Percentiles rank a stretch among this genome's conserved stretches.
These are phyloP conservation scores for Cladophialophora exuberans DNA, from an alignment of 2,329 filamentous ascomycete species.

Conservation along the genomic window DNA sequence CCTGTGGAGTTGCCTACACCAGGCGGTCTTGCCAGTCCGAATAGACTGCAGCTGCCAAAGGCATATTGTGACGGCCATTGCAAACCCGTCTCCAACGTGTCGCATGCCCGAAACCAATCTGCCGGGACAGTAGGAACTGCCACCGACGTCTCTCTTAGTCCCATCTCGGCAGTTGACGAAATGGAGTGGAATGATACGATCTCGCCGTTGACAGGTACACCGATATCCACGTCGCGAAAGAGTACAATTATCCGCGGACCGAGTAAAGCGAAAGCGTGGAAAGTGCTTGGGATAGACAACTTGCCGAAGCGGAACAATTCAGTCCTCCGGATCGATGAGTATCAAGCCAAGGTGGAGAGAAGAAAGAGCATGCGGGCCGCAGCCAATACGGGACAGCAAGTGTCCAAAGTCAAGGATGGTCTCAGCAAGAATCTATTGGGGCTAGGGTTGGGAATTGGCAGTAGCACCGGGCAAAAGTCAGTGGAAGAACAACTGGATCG, in stretches of 20 bases:
- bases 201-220: slow-evolving; percentile 7
- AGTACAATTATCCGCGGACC: slow-evolving; percentile 2
- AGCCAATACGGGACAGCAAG: background rate
- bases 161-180: slow-evolving; percentile 21
- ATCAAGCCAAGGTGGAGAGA: slow-evolving; percentile 29
- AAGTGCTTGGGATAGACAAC: slow-evolving; percentile 22
- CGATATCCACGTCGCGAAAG: slow-evolving; percentile 8
- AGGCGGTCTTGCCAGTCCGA: slow-evolving; percentile 8
- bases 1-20: slow-evolving; percentile 31
- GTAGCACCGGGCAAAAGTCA: slow-evolving; percentile 17
- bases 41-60: slow-evolving; percentile 13
- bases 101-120: slow-evolving; percentile 20
- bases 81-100: slow-evolving; percentile 11
- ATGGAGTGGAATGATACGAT: slow-evolving; percentile 24
- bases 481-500: slow-evolving; percentile 20
- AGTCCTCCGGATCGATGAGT: slow-evolving; percentile 29
- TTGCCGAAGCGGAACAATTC: slow-evolving; percentile 22
- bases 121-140: slow-evolving; percentile 18
- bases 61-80: slow-evolving; percentile 30
- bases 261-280: slow-evolving; percentile 27
- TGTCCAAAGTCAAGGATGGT: slow-evolving; percentile 22
- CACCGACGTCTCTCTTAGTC: slow-evolving; percentile 24
- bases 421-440: slow-evolving; percentile 24
- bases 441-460: slow-evolving; percentile 21
- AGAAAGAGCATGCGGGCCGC: slow-evolving; percentile 24